Evolutionary conservation across 2,329 filamentous ascomycete genomes (phyloP).

Genomic region (Exophiala mesophila): DNA sequence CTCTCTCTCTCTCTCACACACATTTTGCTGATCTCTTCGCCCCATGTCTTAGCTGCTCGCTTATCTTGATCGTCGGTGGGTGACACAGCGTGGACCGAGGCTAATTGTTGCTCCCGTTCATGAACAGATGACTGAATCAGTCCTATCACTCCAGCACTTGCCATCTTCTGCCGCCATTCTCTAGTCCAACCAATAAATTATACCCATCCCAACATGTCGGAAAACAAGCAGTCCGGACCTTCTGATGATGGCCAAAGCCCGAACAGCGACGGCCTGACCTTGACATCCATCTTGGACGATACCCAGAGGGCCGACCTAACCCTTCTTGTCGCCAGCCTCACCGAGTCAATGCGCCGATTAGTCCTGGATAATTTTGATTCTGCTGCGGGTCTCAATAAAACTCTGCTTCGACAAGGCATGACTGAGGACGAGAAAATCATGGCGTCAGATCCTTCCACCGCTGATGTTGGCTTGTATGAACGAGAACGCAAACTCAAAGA

Average conservation of each 20-base stretch:
- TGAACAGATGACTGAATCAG: too few relatives aligned
- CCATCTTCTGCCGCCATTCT: too few relatives aligned
- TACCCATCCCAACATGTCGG: conserved; percentile 13
- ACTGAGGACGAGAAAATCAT: conserved; percentile 28
- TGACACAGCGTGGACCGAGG: too few relatives aligned
- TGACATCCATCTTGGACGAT: conserved; percentile 39
- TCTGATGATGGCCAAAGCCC: too few relatives aligned
- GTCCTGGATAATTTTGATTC: conserved; percentile 37
- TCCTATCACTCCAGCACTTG: too few relatives aligned
- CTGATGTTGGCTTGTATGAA: conserved; percentile 27
- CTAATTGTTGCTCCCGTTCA: too few relatives aligned
- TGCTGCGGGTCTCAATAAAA: conserved; percentile 26
- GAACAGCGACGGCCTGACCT: conserved; percentile 31
- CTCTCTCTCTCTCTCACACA: too few relatives aligned
- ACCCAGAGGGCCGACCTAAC: conserved; percentile 41
- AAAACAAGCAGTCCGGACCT: too few relatives aligned
- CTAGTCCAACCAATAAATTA: too few relatives aligned
- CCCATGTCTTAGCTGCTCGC: too few relatives aligned
- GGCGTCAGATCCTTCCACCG: conserved; percentile 27
- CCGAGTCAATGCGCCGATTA: conserved; percentile 37
- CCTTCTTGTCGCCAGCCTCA: conserved; percentile 36
- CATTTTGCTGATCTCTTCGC: too few relatives aligned
- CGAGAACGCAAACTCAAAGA: conserved; percentile 28
- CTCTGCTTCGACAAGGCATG: conserved; percentile 15
- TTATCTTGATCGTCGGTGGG: too few relatives aligned